Evolutionary conservation across 805 yeast genomes (phyloP).

Genomic region (Candida dendrica): DNA sequence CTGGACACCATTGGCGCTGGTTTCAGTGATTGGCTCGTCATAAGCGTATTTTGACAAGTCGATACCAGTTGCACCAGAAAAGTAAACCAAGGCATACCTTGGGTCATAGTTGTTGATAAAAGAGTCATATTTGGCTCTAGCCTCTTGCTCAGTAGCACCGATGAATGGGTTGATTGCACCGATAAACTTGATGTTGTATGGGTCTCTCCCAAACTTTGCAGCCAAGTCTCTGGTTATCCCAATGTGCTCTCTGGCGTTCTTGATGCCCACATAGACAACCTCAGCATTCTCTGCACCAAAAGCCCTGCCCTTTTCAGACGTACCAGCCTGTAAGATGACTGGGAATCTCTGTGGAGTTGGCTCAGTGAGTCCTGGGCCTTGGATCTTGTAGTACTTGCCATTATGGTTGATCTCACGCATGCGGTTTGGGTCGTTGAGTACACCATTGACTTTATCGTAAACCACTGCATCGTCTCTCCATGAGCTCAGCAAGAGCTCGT

Average conservation of each 20-base stretch:
- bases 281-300: conserved; percentile 38
- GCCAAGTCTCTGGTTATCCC: conserved; percentile 25
- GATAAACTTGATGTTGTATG: conserved; percentile 29
- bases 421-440: conserved; percentile 27
- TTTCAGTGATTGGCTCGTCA: conserved; percentile 20
- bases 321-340: conserved; percentile 35
- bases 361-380: conserved; percentile 31
- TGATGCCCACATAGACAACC: conserved; percentile 27
- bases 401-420: conserved; percentile 30
- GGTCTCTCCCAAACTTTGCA: conserved; percentile 27
- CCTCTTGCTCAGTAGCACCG: conserved; percentile 33
- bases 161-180: conserved; percentile 26
- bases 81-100: conserved; percentile 36
- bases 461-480: conserved; percentile 34
- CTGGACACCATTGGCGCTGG: conserved; percentile 23
- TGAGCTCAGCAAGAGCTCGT: conserved; percentile 30
- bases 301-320: conserved; percentile 30
- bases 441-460: conserved; percentile 18
- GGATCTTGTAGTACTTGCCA: conserved; percentile 31
- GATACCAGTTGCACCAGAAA: conserved; percentile 24
- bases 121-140: conserved; percentile 25
- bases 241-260: conserved; percentile 16
- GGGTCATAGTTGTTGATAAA: conserved; percentile 24
- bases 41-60: conserved; percentile 7
- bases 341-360: conserved; percentile 39